Conservation (phyloP, 768 basidiomycete genomes). For the Trametes gibbosa region DNA sequence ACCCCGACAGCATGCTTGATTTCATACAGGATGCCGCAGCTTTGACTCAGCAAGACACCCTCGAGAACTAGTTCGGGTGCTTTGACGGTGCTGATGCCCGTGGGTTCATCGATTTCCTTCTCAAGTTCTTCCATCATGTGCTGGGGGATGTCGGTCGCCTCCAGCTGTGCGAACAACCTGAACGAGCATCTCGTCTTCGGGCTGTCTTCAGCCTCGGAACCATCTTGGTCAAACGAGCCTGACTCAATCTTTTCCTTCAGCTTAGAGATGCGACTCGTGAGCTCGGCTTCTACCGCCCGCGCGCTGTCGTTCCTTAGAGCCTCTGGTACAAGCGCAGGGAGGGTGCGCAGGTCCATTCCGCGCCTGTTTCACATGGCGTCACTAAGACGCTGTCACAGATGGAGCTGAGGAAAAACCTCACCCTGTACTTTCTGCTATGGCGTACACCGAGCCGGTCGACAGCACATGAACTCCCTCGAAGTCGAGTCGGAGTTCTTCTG, state of each 20-base stretch:
- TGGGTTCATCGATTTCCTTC: constrained; percentile 69
- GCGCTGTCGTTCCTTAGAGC: constrained; percentile 56
- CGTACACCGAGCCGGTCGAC: constrained; percentile 73
- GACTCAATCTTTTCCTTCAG: constrained; percentile 61
- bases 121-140: constrained; percentile 67
- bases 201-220: constrained; percentile 31
- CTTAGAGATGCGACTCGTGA: constrained; percentile 55
- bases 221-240: constrained; percentile 58
- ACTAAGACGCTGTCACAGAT: not conserved
- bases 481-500: constrained; percentile 63
- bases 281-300: constrained; percentile 55
- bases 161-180: constrained; percentile 61
- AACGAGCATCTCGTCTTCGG: constrained; percentile 62
- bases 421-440: constrained; percentile 64
- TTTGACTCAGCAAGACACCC: constrained; percentile 70
- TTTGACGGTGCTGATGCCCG: constrained; percentile 59
- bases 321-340: constrained; percentile 66
- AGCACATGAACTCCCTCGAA: constrained; percentile 79
- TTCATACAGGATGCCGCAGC: constrained; percentile 76
- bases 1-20: constrained; percentile 66
- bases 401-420: constrained; percentile 30
- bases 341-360: constrained; percentile 60
- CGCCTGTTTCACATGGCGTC: constrained; percentile 34
- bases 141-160: constrained; percentile 50
- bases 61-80: constrained; percentile 57